A percentile compares a stretch with the other conserved stretches of the same genome.
Evolutionary conservation across 805 yeast species (phyloP).

Genomic region (Hemisphaericaspora nanyangensis): DNA sequence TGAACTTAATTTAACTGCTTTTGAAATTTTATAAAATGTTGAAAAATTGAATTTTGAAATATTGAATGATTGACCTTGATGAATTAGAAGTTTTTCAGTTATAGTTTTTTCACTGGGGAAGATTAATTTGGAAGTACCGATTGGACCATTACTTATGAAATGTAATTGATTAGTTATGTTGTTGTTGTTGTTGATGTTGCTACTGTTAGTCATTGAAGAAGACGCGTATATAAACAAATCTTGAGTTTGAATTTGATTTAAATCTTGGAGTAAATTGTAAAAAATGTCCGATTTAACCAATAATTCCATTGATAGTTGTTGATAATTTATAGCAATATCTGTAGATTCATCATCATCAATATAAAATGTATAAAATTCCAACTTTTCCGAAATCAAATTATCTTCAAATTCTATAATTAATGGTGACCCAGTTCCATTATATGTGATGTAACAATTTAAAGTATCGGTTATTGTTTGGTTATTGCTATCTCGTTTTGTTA

Average conservation of each 20-base stretch:
- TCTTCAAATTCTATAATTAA: constrained; percentile 41
- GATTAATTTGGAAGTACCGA: constrained; percentile 64
- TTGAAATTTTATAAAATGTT: constrained; percentile 29
- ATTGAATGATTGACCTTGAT: constrained; percentile 11
- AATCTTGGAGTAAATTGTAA: constrained; percentile 31
- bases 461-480: constrained; percentile 10
- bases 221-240: constrained; percentile 31
- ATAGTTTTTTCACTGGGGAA: constrained; percentile 62
- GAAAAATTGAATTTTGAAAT: constrained; percentile 30
- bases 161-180: constrained; percentile 35
- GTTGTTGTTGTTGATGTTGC: not conserved
- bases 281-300: constrained; percentile 38
- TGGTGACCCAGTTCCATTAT: constrained; percentile 38
- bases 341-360: constrained; percentile 20
- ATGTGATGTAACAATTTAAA: constrained; percentile 33
- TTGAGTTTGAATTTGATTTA: constrained; percentile 31
- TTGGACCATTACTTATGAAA: constrained; percentile 67
- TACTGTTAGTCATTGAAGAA: constrained; percentile 10
- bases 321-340: constrained; percentile 22
- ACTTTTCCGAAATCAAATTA: constrained; percentile 33
- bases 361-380: constrained; percentile 39
- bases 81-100: constrained; percentile 54
- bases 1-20: constrained; percentile 34
- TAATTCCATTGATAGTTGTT: constrained; percentile 29
- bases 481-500: constrained; percentile 6